Base-by-base conservation (phyloP, 257 asterid species). In the Solanum verrucosum region DNA sequence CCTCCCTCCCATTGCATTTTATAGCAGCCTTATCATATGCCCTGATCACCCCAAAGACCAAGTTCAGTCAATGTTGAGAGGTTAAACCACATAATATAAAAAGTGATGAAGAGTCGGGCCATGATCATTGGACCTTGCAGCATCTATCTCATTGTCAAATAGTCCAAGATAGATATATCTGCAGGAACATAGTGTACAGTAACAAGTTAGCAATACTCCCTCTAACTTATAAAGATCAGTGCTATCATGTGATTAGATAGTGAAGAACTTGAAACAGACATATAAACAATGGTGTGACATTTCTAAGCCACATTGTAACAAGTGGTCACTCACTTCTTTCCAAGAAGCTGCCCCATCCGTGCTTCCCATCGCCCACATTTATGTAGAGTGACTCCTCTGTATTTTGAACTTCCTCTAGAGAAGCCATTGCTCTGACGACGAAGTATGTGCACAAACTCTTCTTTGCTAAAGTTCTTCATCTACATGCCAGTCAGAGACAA, bases 1-100 rank as follows among this genome's bases (percentile, higher is more conserved):
- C 99, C 83, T 94, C 99, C 91, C 92, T 92, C 87, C 99, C 99
- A 37, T 90, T 94, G 93, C 95, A 92, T 91, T 91, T 94, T 79
- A 96, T 93, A 86, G 98, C 98, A 85, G 99, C 98, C 92, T 91
- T 94, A 88, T 96, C 98, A 89, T 96, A 96, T 38, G 98, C 99
- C 92, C 99, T 96, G 88, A 89, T 78, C 88, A 84, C 9, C n/a
- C 73, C 71, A 84, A 33, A 87, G 87, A 84, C 68, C 7, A 90
- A 88, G 78, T 40, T 59, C 52, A 52, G 87, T 63, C 46, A 59
- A 34, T 21, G 87, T 63, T 6, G 33, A 84, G 75, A 52, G 73
- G n/a, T 33, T 56, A 84, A 29, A 63, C 75, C 9, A 37, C 34
- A 59, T 59, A 52, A 20, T 37, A 52, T 33, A 11, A 56, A 35